Conservation (phyloP, 306 rosid genomes). For the Carpinus fangiana region DNA sequence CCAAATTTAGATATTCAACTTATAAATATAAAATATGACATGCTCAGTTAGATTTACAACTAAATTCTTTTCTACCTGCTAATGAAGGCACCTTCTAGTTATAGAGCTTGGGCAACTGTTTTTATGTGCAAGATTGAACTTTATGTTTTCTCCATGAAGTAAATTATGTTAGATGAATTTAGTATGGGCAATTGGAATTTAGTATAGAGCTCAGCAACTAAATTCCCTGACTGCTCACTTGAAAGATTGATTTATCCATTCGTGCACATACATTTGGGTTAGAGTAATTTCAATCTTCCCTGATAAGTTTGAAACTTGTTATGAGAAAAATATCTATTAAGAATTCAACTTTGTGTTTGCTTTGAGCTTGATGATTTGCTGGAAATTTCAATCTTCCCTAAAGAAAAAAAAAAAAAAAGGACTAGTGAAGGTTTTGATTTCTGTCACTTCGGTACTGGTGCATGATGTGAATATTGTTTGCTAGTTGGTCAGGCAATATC, state of each 20-base stretch:
- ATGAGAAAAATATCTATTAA: background rate
- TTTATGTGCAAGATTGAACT: background rate
- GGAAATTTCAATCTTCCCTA: background rate
- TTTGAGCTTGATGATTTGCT: background rate
- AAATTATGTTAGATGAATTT: too few species aligned
- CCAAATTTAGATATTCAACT: background rate
- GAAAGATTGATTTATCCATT: background rate
- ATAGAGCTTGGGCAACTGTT: background rate
- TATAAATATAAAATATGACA: background rate
- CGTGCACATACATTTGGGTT: background rate
- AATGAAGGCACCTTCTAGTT: background rate
- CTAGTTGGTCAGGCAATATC: background rate
- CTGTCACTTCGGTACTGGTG: background rate
- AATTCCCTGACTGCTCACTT: too few species aligned
- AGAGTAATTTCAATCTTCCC: background rate
- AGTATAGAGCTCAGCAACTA: too few species aligned
- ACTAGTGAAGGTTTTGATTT: background rate
- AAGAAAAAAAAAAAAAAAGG: background rate
- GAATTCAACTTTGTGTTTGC: background rate
- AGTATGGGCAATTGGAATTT: too few species aligned
- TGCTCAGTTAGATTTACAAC: background rate
- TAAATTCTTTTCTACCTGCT: background rate
- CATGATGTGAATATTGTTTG: background rate
- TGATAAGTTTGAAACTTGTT: background rate
- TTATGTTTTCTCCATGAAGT: too few species aligned